A percentile compares a stretch with the other conserved stretches of the same genome.
Evolutionary conservation across 495 filamentous ascomycete species (phyloP).

Genomic region (Penicillium canariense): DNA sequence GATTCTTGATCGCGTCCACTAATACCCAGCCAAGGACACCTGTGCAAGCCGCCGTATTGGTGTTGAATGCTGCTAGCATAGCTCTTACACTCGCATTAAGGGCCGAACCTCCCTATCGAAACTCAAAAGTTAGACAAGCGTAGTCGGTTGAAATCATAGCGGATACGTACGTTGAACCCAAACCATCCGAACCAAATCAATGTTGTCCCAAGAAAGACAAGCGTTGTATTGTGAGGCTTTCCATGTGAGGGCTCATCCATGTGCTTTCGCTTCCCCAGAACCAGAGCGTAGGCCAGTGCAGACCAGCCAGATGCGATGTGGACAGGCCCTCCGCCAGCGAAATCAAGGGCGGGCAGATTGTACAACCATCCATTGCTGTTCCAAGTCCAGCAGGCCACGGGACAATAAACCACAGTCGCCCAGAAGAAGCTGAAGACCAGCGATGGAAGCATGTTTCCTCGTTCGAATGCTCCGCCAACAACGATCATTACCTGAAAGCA

Average conservation of each 20-base stretch:
- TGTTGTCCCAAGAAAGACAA: slow-evolving; percentile 57
- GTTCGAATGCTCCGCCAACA: slow-evolving; percentile 53
- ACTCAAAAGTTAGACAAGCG: not conserved
- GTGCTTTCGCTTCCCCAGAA: slow-evolving; percentile 53
- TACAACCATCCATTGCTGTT: slow-evolving; percentile 57
- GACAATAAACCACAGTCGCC: slow-evolving; percentile 60
- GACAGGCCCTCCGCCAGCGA: slow-evolving; percentile 56
- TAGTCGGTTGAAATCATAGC: not conserved
- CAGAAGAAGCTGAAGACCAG: slow-evolving; percentile 57
- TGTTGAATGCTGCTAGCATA: slow-evolving; percentile 60
- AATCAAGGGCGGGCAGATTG: slow-evolving; percentile 54
- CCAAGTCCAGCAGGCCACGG: slow-evolving; percentile 61
- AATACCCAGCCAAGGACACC: slow-evolving; percentile 60
- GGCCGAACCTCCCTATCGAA: slow-evolving; percentile 50
- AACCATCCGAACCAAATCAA: slow-evolving; percentile 62
- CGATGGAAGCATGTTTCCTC: slow-evolving; percentile 54
- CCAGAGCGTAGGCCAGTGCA: slow-evolving; percentile 54
- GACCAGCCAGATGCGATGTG: slow-evolving; percentile 55
- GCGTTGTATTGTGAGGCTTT: slow-evolving; percentile 54
- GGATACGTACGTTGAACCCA: slow-evolving; percentile 52
- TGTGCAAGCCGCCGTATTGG: slow-evolving; percentile 56
- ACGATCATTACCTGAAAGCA: slow-evolving; percentile 44
- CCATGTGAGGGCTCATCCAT: slow-evolving; percentile 40
- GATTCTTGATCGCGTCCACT: slow-evolving; percentile 55
- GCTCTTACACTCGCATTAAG: slow-evolving; percentile 56